phyloP scores from a whole-genome alignment of 1,284 basidiomycete genomes.

The Microbotryomycetes sp. region DNA sequence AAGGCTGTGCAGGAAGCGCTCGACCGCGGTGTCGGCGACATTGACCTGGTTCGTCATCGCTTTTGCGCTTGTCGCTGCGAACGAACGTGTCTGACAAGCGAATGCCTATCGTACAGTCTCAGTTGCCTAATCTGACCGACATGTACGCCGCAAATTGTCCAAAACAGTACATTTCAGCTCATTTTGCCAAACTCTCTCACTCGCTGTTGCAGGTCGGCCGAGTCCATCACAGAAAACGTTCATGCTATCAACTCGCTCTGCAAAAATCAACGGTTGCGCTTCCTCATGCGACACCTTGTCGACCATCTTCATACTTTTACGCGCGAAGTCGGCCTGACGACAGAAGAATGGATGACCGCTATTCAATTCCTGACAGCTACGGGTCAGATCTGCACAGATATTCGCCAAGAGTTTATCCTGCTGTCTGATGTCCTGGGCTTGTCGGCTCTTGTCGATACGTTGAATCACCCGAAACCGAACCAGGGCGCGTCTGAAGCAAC shows the following conservation, averaged over 20 bases:
- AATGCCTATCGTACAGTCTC: no score
- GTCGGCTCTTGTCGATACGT: constrained; percentile 64
- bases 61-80: background rate
- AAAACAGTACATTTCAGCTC: no score
- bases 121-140: constrained; percentile 23
- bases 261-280: constrained; percentile 45
- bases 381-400: constrained; percentile 55
- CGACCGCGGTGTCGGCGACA: constrained; percentile 27
- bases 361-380: constrained; percentile 67
- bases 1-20: constrained; percentile 29
- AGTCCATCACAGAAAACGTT: constrained; percentile 54
- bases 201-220: constrained; percentile 39
- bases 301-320: constrained; percentile 64
- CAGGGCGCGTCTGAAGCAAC: constrained; percentile 53
- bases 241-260: constrained; percentile 48
- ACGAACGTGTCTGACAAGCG: no score
- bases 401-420: constrained; percentile 74
- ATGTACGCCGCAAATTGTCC: constrained; percentile 2
- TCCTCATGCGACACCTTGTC: constrained; percentile 50
- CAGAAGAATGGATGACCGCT: constrained; percentile 74
- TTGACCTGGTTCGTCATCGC: constrained; percentile 18
- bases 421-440: constrained; percentile 71
- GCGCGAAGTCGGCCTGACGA: constrained; percentile 63
- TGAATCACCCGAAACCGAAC: constrained; percentile 62
- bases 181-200: no score